Evolutionary conservation across 306 rosid genomes (phyloP), one percentile per base, ranked within the genome.

Genomic region (Trichosanthes cucumerina): DNA sequence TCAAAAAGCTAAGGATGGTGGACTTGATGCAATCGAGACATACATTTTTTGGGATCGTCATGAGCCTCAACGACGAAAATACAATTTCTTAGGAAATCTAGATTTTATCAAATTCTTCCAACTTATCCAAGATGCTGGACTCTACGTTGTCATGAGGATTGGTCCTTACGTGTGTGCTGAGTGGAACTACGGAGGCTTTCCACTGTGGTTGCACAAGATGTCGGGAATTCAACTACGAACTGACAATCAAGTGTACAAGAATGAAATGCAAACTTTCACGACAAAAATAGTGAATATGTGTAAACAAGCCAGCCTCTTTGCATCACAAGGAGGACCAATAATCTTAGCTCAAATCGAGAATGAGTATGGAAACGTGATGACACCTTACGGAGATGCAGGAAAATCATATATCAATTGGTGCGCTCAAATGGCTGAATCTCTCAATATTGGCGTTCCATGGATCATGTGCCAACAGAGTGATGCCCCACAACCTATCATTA

Each of bases 301-400:
- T 93, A 91, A 89, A 79, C 86, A 79, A 14, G 96, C 89, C 81
- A 78, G 88, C 19, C 80, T 93, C 69, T 89, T 86, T 79, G 91
- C 93, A 77, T 86, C 98, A 0, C 90, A 93, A 91, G 98, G 98
- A 86, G 94, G 98, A 3, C 98, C 96, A 57, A 91, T 93, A 78
- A 91, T 91, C 71, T 44, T 93, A 62, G 88, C 94, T 10, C 96
- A 91, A 96, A 84, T 91, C 75, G 97, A 92, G 83, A 93, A 93
- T 81, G 97, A 93, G 79, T 91, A 90, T 76, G 84, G 82, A 82
- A 88, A 88, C n/a, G 19, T 91, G 19, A 83, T 89, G 73, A 83
- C 31, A 16, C 89, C 96, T 19, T 93, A 89, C 15, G 85, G 84
- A 0, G 4, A 9, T 12, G 85, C 83, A 68, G 93, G 84, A 59